Evolutionary conservation across 306 rosid species (phyloP).

Genomic region (Medicago lupulina): DNA sequence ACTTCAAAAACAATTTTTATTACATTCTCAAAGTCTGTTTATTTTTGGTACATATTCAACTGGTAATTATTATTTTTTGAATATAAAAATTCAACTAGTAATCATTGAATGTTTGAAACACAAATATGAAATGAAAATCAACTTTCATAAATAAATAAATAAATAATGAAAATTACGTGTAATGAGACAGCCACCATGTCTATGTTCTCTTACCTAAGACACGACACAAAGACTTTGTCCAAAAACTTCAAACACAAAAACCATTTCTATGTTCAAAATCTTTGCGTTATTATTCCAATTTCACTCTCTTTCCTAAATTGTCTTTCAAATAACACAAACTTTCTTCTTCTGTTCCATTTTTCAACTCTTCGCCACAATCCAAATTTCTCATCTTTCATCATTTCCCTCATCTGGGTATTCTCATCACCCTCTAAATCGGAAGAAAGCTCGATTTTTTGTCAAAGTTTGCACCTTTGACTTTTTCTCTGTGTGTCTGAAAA

Average conservation of each 20-base stretch:
- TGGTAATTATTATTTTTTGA: too few relatives aligned
- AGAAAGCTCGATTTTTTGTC: constrained; percentile 15
- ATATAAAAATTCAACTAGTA: too few relatives aligned
- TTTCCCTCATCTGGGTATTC: constrained; percentile 43
- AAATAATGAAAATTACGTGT: too few relatives aligned
- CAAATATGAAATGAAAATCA: not conserved
- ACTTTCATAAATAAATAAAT: too few relatives aligned
- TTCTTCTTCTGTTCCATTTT: constrained; percentile 27
- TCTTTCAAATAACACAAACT: constrained; percentile 13
- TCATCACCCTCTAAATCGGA: constrained; percentile 33
- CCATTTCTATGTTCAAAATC: not conserved
- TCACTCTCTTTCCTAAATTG: constrained; percentile 9
- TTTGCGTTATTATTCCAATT: constrained; percentile 3
- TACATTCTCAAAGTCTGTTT: too few relatives aligned
- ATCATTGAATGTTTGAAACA: not conserved
- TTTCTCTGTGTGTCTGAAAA: constrained; percentile 36
- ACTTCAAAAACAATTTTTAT: too few relatives aligned
- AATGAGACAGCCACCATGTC: not conserved
- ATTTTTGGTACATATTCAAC: too few relatives aligned
- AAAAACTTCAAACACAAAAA: constrained; percentile 23
- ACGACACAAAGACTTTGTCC: constrained; percentile 21
- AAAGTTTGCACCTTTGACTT: constrained; percentile 46
- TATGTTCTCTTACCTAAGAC: constrained; percentile 15
- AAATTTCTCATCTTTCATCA: constrained; percentile 19
- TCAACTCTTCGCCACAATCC: constrained; percentile 30